phyloP scores from a whole-genome alignment of 2,329 filamentous ascomycete genomes.

The Neocatenulostroma microsporum region DNA sequence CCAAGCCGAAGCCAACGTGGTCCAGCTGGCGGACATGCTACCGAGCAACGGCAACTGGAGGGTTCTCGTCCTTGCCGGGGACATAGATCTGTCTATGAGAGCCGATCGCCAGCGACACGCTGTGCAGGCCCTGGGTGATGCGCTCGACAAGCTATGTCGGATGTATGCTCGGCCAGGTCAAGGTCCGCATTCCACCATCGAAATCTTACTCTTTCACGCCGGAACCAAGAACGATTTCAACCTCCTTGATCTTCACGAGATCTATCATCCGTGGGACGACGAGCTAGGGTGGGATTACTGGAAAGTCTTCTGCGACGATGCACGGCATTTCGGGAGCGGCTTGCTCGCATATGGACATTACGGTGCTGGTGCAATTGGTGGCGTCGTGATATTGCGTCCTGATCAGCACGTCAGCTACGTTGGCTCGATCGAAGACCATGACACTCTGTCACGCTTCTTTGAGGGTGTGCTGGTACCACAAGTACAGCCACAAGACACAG shows the following conservation, averaged over 20 bases:
- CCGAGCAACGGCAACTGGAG: constrained; percentile 15
- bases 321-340: too few species aligned
- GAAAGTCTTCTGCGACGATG: background rate
- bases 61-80: constrained; percentile 14
- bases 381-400: background rate
- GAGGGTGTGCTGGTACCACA: background rate
- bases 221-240: background rate
- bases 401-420: background rate
- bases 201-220: background rate
- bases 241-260: background rate
- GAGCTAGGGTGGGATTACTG: background rate
- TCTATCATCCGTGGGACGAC: background rate
- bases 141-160: background rate
- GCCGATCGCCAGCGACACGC: background rate
- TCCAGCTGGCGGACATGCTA: constrained; percentile 9
- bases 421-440: background rate
- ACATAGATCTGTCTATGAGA: too few species aligned
- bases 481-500: too few species aligned
- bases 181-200: background rate
- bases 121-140: background rate
- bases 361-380: background rate
- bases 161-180: background rate
- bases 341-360: background rate
- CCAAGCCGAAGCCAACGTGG: constrained; percentile 7
- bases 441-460: background rate